Evolutionary conservation across 2,329 filamentous ascomycete genomes (phyloP).

Genomic region (Colletotrichum sp.): DNA sequence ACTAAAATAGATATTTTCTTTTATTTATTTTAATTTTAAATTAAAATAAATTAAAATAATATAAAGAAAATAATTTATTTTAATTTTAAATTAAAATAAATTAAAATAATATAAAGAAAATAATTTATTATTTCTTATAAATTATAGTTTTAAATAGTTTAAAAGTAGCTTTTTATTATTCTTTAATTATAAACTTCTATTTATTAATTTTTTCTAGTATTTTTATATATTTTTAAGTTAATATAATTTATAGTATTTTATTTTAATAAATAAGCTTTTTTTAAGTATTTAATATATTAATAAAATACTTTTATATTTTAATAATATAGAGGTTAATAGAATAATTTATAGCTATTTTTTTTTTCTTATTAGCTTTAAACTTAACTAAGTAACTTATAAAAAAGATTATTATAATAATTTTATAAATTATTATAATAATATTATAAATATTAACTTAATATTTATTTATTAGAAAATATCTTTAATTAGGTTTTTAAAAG

Average conservation of each 20-base stretch:
- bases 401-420: neutral
- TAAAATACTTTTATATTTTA: rapidly evolving
- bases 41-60: no score
- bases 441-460: neutral
- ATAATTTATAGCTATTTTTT: neutral
- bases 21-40: no score
- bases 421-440: no score
- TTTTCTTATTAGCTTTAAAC: neutral
- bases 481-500: neutral
- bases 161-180: neutral
- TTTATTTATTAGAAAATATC: neutral
- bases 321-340: neutral
- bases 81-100: no score
- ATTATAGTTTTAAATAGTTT: no score
- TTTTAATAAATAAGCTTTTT: neutral
- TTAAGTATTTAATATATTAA: neutral
- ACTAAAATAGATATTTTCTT: no score
- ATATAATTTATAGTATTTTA: neutral
- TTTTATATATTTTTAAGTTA: neutral
- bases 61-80: no score
- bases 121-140: no score
- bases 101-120: no score
- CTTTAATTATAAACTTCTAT: neutral
- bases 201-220: neutral
- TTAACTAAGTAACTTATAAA: neutral